A percentile compares a stretch with the other conserved stretches of the same genome.
These are phyloP conservation scores for Plasmodium adleri DNA, from an alignment of 169 alveolate genomes.

Conservation along the genomic window DNA sequence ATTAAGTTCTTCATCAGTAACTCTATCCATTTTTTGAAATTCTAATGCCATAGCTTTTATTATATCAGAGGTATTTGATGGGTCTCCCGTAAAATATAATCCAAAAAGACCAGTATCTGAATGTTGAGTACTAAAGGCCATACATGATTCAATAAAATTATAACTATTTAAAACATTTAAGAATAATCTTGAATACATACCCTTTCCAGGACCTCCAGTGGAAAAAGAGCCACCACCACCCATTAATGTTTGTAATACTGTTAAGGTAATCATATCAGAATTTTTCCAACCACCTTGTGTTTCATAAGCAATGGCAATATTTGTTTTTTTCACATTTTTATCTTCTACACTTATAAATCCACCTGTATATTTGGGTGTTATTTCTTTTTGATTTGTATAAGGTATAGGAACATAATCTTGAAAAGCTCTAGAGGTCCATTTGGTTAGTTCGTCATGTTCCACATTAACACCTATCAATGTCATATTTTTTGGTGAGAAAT, in stretches of 20 bases:
- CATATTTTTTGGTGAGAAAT: constrained; percentile 90
- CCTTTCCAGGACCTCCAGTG: constrained; percentile 96
- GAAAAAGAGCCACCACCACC: constrained; percentile 96
- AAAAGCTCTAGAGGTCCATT: constrained; percentile 90
- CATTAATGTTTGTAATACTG: constrained; percentile 89
- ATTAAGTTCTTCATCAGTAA: constrained; percentile 86
- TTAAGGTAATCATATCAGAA: constrained; percentile 84
- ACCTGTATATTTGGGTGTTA: constrained; percentile 90
- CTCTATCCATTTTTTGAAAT: constrained; percentile 81
- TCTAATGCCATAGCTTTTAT: constrained; percentile 84
- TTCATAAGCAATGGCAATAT: constrained; percentile 89
- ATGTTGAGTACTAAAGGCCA: constrained; percentile 92
- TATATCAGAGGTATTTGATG: constrained; percentile 82
- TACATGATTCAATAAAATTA: constrained; percentile 92
- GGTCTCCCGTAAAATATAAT: constrained; percentile 87
- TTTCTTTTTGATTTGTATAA: constrained; percentile 68
- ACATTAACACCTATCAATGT: constrained; percentile 89
- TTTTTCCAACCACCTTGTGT: constrained; percentile 87
- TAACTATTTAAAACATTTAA: constrained; percentile 88
- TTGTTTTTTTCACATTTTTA: constrained; percentile 83
- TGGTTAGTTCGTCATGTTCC: constrained; percentile 87
- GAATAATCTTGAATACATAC: constrained; percentile 91
- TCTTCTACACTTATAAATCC: constrained; percentile 89
- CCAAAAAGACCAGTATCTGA: constrained; percentile 93
- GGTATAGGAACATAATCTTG: constrained; percentile 92